Evolutionary conservation across 1,139 yeast genomes (phyloP).

Genomic region (Wickerhamomyces sp.): DNA sequence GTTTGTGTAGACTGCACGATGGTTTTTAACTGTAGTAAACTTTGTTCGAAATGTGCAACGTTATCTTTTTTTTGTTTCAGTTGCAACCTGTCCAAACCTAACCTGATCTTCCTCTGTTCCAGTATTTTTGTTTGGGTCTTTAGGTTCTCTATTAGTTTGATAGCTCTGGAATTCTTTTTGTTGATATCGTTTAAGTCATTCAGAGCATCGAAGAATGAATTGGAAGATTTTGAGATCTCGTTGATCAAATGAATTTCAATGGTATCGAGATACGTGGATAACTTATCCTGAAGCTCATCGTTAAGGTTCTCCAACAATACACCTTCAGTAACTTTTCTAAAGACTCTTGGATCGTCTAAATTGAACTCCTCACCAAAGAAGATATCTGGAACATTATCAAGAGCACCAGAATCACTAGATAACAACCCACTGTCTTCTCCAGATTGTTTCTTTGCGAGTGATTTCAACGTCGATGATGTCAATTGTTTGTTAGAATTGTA

Average conservation of each 20-base stretch:
- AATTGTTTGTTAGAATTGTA: constrained; percentile 35
- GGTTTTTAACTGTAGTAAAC: constrained; percentile 58
- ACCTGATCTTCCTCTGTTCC: constrained; percentile 45
- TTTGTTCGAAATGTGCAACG: constrained; percentile 56
- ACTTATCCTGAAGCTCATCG: constrained; percentile 62
- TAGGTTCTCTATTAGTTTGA: constrained; percentile 43
- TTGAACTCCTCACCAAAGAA: constrained; percentile 67
- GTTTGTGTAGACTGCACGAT: constrained; percentile 45
- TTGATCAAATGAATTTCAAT: constrained; percentile 77
- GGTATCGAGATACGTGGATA: constrained; percentile 77
- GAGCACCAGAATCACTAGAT: constrained; percentile 13
- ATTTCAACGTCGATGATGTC: constrained; percentile 39
- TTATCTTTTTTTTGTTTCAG: constrained; percentile 52
- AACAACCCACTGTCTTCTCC: constrained; percentile 19
- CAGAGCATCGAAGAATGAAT: constrained; percentile 77
- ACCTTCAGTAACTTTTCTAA: constrained; percentile 64
- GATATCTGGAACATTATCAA: constrained; percentile 53
- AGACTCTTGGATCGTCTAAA: constrained; percentile 83
- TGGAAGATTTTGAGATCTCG: constrained; percentile 81
- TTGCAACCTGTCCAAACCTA: constrained; percentile 49
- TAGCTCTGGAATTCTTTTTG: constrained; percentile 47
- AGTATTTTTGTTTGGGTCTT: constrained; percentile 36
- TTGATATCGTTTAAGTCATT: constrained; percentile 65
- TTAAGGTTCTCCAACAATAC: constrained; percentile 32
- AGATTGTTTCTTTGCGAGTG: constrained; percentile 18